These are phyloP conservation scores for Ziziphus jujuba DNA, from an alignment of 306 rosid genomes.

Conservation along the genomic window DNA sequence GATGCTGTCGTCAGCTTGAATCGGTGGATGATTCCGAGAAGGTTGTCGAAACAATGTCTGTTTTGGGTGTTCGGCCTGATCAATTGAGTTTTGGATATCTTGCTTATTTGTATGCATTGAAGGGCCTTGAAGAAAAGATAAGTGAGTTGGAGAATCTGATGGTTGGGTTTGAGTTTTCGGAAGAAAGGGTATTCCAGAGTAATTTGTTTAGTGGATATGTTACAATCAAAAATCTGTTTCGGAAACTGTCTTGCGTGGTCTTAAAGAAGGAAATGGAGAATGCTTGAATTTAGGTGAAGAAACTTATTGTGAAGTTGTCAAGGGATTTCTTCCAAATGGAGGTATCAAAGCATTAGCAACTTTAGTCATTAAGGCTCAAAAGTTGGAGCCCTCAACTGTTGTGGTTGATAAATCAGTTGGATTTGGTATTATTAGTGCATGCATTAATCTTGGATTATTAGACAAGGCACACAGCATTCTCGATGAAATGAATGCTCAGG, in stretches of 20 bases:
- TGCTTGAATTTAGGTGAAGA: slow-evolving; percentile 52
- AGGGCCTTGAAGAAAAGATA: slow-evolving; percentile 67
- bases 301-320: slow-evolving; percentile 61
- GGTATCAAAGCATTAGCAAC: slow-evolving; percentile 61
- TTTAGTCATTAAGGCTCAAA: slow-evolving; percentile 72
- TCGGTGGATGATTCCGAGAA: slow-evolving; percentile 66
- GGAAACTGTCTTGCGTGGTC: slow-evolving; percentile 49
- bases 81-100: slow-evolving; percentile 74
- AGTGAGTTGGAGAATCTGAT: slow-evolving; percentile 59
- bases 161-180: slow-evolving; percentile 50
- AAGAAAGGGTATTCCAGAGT: slow-evolving; percentile 41
- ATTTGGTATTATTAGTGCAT: slow-evolving; percentile 71
- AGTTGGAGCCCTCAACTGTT: slow-evolving; percentile 51
- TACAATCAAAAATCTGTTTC: slow-evolving; percentile 61
- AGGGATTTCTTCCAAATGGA: slow-evolving; percentile 59
- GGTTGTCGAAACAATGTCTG: slow-evolving; percentile 65
- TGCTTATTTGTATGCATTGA: slow-evolving; percentile 79
- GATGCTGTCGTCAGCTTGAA: slow-evolving; percentile 70
- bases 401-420: slow-evolving; percentile 60
- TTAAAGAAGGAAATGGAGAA: slow-evolving; percentile 47
- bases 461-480: slow-evolving; percentile 85
- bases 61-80: slow-evolving; percentile 64
- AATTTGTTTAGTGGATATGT: slow-evolving; percentile 70
- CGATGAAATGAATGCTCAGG: slow-evolving; percentile 70
- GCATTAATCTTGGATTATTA: slow-evolving; percentile 65